Evolutionary conservation across 345 rosid species (phyloP).

Genomic region (Camelina sativa): DNA sequence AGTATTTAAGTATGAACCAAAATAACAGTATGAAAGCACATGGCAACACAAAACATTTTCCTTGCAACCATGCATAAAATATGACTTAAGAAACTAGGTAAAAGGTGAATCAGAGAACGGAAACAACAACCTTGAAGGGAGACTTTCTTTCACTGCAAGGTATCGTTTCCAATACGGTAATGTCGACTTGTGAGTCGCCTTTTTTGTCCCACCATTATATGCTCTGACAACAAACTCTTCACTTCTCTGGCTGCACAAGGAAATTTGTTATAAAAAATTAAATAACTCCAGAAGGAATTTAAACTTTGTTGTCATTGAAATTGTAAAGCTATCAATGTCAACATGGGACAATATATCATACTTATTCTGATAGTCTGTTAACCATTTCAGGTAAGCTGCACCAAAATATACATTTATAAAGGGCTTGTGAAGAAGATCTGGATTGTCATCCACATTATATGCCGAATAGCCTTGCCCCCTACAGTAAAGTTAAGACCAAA

Average conservation of each 20-base stretch:
- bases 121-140: conserved; percentile 65
- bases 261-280: conserved; percentile 28
- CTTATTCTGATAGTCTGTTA: conserved; percentile 71
- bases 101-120: conserved; percentile 17
- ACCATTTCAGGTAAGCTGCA: conserved; percentile 85
- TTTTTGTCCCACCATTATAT: conserved; percentile 76
- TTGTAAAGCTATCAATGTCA: conserved; percentile 6
- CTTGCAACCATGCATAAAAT: conserved; percentile 15
- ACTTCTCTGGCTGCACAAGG: conserved; percentile 67
- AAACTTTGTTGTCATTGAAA: conserved; percentile 3
- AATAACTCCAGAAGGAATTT: neutral
- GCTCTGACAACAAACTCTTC: conserved; percentile 94
- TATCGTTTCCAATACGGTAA: conserved; percentile 84
- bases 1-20: neutral
- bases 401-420: conserved; percentile 83
- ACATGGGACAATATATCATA: conserved; percentile 43
- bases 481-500: conserved; percentile 36
- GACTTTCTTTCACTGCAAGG: conserved; percentile 76
- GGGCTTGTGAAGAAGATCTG: conserved; percentile 78
- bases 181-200: conserved; percentile 85
- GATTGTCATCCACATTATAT: conserved; percentile 59
- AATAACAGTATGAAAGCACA: neutral
- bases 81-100: conserved; percentile 18
- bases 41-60: neutral
- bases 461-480: conserved; percentile 70